Conservation (phyloP, 768 basidiomycete genomes). For the Termitomyces sp. region DNA sequence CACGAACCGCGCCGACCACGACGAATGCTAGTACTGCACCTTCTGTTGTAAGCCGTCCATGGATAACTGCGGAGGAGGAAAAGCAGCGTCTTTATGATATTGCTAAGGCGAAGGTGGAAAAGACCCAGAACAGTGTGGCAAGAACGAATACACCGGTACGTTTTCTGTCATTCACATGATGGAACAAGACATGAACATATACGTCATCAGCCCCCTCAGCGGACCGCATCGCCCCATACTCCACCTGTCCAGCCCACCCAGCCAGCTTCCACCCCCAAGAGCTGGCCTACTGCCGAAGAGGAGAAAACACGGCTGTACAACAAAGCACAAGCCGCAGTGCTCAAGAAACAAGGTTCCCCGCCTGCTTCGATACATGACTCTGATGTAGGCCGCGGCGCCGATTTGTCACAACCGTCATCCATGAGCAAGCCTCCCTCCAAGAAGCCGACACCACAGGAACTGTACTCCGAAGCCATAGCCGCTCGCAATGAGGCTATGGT, state of each 20-base stretch:
- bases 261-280: slow-evolving; percentile 15
- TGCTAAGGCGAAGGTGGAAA: slow-evolving; percentile 58
- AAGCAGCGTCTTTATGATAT: slow-evolving; percentile 62
- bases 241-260: slow-evolving; percentile 17
- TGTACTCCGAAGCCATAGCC: slow-evolving; percentile 28
- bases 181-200: not conserved
- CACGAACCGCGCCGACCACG: not conserved
- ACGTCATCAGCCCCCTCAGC: slow-evolving; percentile 19
- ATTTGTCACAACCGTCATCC: slow-evolving; percentile 13
- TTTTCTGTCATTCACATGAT: not conserved
- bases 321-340: slow-evolving; percentile 62
- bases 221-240: slow-evolving; percentile 8
- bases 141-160: slow-evolving; percentile 29
- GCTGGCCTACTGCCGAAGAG: slow-evolving; percentile 69
- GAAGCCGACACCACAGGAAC: slow-evolving; percentile 8
- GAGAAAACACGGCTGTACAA: slow-evolving; percentile 75
- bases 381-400: slow-evolving; percentile 9
- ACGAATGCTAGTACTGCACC: not conserved
- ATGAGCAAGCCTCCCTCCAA: slow-evolving; percentile 9
- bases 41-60: slow-evolving; percentile 24
- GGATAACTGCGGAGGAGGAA: slow-evolving; percentile 61
- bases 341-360: slow-evolving; percentile 43
- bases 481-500: slow-evolving; percentile 23
- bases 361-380: slow-evolving; percentile 22
- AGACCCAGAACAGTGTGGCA: slow-evolving; percentile 35